phyloP scores from a whole-genome alignment of 495 filamentous ascomycete species.

The Parathielavia hyrcaniae region DNA sequence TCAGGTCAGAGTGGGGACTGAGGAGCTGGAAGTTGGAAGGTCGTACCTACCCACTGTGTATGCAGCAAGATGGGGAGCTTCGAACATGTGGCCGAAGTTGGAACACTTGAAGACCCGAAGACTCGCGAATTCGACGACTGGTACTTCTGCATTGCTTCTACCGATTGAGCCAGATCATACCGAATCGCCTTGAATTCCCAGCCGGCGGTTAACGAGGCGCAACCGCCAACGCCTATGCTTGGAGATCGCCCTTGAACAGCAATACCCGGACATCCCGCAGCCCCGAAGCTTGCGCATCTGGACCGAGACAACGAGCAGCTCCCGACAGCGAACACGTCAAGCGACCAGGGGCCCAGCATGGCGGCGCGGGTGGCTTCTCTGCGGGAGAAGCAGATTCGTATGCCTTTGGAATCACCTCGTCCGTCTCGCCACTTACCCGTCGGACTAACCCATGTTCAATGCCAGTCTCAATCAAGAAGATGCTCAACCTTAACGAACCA shows the following conservation, averaged over 20 bases:
- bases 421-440: not conserved
- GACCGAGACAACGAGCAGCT: not conserved
- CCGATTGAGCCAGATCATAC: not conserved
- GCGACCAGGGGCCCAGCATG: constrained; percentile 13
- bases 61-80: constrained; percentile 13
- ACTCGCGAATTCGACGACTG: not conserved
- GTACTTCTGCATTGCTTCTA: not conserved
- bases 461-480: constrained; percentile 86
- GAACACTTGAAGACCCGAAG: not conserved
- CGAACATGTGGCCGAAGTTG: constrained; percentile 12
- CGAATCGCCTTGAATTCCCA: not conserved
- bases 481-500: constrained; percentile 87
- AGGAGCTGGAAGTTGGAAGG: not conserved
- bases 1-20: not conserved
- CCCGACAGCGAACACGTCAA: not conserved
- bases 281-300: not conserved
- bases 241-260: not conserved
- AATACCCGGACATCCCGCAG: not conserved
- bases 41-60: no score
- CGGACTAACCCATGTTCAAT: constrained; percentile 18
- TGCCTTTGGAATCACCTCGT: constrained; percentile 34
- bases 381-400: constrained; percentile 94
- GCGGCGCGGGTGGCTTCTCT: constrained; percentile 65
- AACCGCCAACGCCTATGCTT: not conserved
- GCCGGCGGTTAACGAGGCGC: not conserved